A percentile compares a stretch with the other conserved stretches of the same genome.
Conservation (phyloP, 805 yeast genomes). For the Nakazawaea pomicola region DNA sequence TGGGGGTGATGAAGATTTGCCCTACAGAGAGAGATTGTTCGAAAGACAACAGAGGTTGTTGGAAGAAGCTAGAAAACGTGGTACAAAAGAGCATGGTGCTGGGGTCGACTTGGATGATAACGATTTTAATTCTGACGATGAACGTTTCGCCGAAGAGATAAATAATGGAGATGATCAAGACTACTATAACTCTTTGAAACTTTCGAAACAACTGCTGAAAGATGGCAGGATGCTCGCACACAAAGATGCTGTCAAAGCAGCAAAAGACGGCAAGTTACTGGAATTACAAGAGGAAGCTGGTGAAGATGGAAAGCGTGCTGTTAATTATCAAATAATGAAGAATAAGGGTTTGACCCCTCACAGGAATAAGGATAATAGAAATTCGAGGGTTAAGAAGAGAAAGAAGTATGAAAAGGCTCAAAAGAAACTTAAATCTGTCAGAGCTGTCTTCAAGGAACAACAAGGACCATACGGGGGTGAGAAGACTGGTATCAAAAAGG, state of each 20-base stretch:
- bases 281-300: slow-evolving; percentile 66
- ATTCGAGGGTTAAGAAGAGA: slow-evolving; percentile 97
- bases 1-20: slow-evolving; percentile 86
- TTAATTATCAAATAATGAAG: slow-evolving; percentile 90
- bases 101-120: slow-evolving; percentile 54
- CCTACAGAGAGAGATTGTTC: slow-evolving; percentile 83
- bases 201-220: slow-evolving; percentile 42
- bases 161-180: slow-evolving; percentile 44
- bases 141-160: slow-evolving; percentile 32
- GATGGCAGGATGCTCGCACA: slow-evolving; percentile 59
- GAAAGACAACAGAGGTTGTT: slow-evolving; percentile 85
- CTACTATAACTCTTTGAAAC: slow-evolving; percentile 54
- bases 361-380: slow-evolving; percentile 89
- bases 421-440: slow-evolving; percentile 86
- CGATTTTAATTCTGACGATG: slow-evolving; percentile 46
- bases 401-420: slow-evolving; percentile 92
- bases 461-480: slow-evolving; percentile 89
- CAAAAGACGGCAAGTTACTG: slow-evolving; percentile 76
- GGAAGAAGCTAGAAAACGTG: slow-evolving; percentile 87
- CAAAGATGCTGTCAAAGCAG: slow-evolving; percentile 66
- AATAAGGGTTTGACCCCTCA: slow-evolving; percentile 94
- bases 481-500: slow-evolving; percentile 95
- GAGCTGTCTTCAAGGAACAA: slow-evolving; percentile 78
- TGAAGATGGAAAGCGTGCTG: slow-evolving; percentile 86
- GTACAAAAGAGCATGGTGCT: slow-evolving; percentile 38